phyloP scores from a whole-genome alignment of 2,329 filamentous ascomycete species.

The Paramyrothecium roridum region DNA sequence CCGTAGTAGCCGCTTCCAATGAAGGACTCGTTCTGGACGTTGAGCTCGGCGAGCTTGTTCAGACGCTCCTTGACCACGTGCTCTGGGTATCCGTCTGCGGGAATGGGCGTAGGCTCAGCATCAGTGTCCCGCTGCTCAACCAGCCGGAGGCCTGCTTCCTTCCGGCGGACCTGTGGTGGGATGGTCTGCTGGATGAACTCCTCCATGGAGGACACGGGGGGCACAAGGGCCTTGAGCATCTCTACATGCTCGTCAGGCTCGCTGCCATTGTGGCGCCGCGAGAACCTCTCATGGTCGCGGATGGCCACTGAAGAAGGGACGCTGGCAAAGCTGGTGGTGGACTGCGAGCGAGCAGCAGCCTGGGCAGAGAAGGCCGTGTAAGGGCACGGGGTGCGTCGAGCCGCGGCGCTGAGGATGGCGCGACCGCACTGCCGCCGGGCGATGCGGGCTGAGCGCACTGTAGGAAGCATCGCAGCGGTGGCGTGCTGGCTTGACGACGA shows the following conservation, averaged over 20 bases:
- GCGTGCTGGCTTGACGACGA: too few species aligned
- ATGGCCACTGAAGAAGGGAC: conserved; percentile 13
- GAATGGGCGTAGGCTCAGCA: conserved; percentile 14
- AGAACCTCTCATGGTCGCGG: conserved; percentile 46
- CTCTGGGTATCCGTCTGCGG: conserved; percentile 19
- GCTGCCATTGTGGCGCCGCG: conserved; percentile 83
- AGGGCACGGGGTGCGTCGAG: background rate
- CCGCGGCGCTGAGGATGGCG: background rate
- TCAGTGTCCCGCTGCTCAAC: conserved; percentile 24
- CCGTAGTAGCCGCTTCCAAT: conserved; percentile 88
- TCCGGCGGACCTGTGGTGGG: conserved; percentile 62
- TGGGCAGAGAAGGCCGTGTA: background rate
- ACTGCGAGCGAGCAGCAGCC: background rate
- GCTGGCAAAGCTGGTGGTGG: conserved; percentile 10
- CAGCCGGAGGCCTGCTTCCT: conserved; percentile 19
- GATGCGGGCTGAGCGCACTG: background rate
- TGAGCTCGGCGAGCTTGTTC: conserved; percentile 51
- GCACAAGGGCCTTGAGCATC: conserved; percentile 79
- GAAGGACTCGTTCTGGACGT: conserved; percentile 57
- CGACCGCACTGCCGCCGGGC: background rate
- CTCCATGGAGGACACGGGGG: conserved; percentile 70
- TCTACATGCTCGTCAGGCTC: conserved; percentile 62
- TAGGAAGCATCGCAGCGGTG: background rate
- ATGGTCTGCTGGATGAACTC: conserved; percentile 83
- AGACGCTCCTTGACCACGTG: conserved; percentile 39